Conservation (phyloP, 1,284 basidiomycete genomes). For the Moniliophthora roreri region DNA sequence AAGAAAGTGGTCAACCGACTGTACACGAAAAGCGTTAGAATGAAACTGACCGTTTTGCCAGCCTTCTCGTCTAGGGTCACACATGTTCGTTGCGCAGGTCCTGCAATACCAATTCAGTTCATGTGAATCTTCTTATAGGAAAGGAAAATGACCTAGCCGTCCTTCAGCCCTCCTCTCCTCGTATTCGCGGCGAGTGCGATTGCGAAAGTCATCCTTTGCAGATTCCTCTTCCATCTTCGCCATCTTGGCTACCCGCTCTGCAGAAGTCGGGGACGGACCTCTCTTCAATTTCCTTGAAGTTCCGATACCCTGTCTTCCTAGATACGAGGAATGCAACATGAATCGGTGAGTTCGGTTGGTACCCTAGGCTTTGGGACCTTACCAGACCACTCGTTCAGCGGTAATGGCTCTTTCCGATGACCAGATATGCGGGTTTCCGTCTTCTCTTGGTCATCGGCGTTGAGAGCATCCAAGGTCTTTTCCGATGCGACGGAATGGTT, state of each 20-base stretch:
- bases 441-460: constrained; percentile 2
- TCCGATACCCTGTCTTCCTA: constrained; percentile 79
- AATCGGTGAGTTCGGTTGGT: background rate
- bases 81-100: constrained; percentile 70
- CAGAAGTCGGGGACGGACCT: constrained; percentile 56
- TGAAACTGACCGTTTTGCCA: constrained; percentile 56
- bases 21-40: constrained; percentile 2
- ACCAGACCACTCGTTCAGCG: constrained; percentile 78
- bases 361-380: constrained; percentile 19
- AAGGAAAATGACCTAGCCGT: constrained; percentile 41
- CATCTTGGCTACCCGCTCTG: constrained; percentile 71
- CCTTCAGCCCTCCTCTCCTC: constrained; percentile 72
- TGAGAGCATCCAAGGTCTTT: constrained; percentile 11
- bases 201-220: constrained; percentile 59
- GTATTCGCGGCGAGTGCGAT: constrained; percentile 67
- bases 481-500: constrained; percentile 1
- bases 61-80: constrained; percentile 67
- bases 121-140: background rate
- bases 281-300: constrained; percentile 48
- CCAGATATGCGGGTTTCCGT: constrained; percentile 7
- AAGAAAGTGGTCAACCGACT: background rate
- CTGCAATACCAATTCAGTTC: constrained; percentile 19
- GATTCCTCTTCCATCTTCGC: constrained; percentile 65
- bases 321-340: constrained; percentile 9
- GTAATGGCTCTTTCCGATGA: constrained; percentile 63